Percentiles rank a stretch among this genome's conserved stretches.
Evolutionary conservation across 768 basidiomycete species (phyloP).

Genomic region (Tylopilus subfusipes): DNA sequence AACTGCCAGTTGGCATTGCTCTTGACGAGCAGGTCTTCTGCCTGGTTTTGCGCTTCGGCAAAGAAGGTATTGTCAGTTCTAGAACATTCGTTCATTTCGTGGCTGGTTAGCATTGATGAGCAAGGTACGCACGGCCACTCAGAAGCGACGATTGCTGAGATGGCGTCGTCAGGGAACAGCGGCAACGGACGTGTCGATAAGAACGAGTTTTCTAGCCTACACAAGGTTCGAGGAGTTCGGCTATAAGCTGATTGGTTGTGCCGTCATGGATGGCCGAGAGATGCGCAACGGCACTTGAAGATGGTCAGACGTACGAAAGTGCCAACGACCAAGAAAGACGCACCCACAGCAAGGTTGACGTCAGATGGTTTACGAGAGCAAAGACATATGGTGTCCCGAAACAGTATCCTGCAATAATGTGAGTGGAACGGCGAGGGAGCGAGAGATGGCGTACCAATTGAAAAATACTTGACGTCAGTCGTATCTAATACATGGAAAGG

Average conservation of each 20-base stretch:
- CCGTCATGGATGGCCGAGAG: slow-evolving; percentile 33
- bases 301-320: background rate
- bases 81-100: too few species aligned
- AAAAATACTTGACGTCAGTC: slow-evolving; percentile 39
- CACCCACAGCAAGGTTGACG: slow-evolving; percentile 43
- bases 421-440: background rate
- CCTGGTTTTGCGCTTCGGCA: too few species aligned
- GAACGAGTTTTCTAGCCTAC: too few species aligned
- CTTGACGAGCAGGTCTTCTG: too few species aligned
- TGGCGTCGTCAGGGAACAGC: too few species aligned
- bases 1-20: too few species aligned
- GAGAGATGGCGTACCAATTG: slow-evolving; percentile 36
- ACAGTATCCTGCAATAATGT: slow-evolving; percentile 45
- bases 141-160: too few species aligned
- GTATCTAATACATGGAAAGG: slow-evolving; percentile 12
- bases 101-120: too few species aligned
- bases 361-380: slow-evolving; percentile 42
- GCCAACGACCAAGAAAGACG: too few species aligned
- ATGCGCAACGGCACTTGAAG: slow-evolving; percentile 52
- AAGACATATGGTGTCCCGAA: slow-evolving; percentile 54
- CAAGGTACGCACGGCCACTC: too few species aligned
- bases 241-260: slow-evolving; percentile 35
- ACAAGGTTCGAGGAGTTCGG: slow-evolving; percentile 44
- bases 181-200: too few species aligned
- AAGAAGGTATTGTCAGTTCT: too few species aligned